Evolutionary conservation across 169 alveolate genomes (phyloP).

Genomic region (Cryptosporidium parvum): DNA sequence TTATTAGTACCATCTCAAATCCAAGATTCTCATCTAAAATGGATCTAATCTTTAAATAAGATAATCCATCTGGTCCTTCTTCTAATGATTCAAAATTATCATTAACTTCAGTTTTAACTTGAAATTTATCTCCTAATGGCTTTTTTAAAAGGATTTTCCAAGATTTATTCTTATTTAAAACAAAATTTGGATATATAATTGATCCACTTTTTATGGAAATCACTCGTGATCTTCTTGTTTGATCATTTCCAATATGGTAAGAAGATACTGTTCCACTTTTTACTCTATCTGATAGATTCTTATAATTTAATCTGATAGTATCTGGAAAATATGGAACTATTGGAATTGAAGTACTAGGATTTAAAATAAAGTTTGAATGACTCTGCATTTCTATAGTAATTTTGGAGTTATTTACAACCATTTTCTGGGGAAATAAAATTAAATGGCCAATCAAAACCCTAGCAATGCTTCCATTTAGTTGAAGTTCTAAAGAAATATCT

Average conservation of each 20-base stretch:
- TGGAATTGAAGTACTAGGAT: constrained; percentile 12
- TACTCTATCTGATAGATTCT: not conserved
- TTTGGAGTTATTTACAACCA: constrained; percentile 10
- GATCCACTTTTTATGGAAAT: constrained; percentile 17
- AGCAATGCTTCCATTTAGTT: not conserved
- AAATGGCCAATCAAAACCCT: constrained; percentile 31
- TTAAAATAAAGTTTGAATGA: not conserved
- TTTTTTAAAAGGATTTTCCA: constrained; percentile 31
- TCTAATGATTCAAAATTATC: not conserved
- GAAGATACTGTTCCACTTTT: not conserved
- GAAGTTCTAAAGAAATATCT: not conserved
- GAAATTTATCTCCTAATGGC: not conserved
- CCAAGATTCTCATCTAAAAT: constrained; percentile 21
- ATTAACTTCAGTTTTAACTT: not conserved
- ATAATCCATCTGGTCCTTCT: not conserved
- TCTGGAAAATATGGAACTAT: constrained; percentile 13
- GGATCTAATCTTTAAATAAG: constrained; percentile 36
- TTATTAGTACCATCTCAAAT: constrained; percentile 37
- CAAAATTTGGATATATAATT: constrained; percentile 1
- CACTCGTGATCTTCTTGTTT: not conserved
- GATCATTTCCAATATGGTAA: too few species aligned
- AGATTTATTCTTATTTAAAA: constrained; percentile 21
- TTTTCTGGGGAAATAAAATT: constrained; percentile 11
- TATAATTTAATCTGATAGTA: not conserved
- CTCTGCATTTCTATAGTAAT: not conserved